phyloP scores from a whole-genome alignment of 2,329 filamentous ascomycete genomes.

The Gyromitra esculenta region DNA sequence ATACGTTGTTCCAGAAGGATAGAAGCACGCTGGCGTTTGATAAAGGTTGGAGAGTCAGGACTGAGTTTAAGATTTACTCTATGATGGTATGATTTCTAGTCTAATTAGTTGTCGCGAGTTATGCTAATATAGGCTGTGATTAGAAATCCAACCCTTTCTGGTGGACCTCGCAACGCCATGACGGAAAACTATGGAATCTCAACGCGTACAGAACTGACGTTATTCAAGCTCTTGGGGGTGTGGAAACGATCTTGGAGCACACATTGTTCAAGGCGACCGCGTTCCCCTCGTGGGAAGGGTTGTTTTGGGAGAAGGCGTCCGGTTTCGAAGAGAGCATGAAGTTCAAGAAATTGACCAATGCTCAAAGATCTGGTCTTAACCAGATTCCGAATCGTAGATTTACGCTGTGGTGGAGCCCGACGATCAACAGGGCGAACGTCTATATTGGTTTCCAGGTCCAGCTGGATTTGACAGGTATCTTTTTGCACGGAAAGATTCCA shows the following conservation, averaged over 20 bases:
- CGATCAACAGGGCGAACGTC: conserved; percentile 94
- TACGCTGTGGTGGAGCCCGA: conserved; percentile 96
- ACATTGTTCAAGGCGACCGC: conserved; percentile 96
- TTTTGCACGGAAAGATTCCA: conserved; percentile 98
- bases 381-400: conserved; percentile 99
- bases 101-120: not conserved
- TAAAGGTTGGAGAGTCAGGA: conserved; percentile 94
- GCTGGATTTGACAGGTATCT: conserved; percentile 95
- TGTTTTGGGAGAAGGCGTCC: conserved; percentile 83
- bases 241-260: conserved; percentile 97
- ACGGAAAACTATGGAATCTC: conserved; percentile 96
- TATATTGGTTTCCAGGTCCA: conserved; percentile 95
- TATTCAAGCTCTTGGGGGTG: conserved; percentile 93
- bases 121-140: conserved; percentile 26
- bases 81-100: conserved; percentile 71
- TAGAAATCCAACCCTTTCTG: conserved; percentile 95
- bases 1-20: conserved; percentile 98
- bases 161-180: conserved; percentile 98
- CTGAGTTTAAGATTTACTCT: conserved; percentile 98
- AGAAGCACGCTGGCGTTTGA: conserved; percentile 96
- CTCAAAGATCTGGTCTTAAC: conserved; percentile 93
- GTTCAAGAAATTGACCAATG: conserved; percentile 98
- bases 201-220: conserved; percentile 97
- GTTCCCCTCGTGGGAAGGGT: conserved; percentile 89
- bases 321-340: conserved; percentile 74